These are phyloP conservation scores for Rhynchospora pubera DNA, from an alignment of 176 grass and related monocot species.

Conservation along the genomic window DNA sequence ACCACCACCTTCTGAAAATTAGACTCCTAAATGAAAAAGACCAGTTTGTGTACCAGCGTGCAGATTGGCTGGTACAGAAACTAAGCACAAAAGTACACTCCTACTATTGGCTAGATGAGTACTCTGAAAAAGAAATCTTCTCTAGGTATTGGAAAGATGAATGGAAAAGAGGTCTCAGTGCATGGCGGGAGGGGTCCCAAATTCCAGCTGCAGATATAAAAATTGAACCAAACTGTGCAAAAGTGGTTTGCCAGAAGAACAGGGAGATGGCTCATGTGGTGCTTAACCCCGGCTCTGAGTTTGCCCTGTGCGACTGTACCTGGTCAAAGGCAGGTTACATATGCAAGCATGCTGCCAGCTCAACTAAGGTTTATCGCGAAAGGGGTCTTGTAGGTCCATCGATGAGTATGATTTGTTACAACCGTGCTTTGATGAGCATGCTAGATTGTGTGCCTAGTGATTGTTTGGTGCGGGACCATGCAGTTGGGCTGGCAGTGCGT, in stretches of 20 bases:
- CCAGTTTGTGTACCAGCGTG: conserved; percentile 45
- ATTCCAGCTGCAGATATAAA: conserved; percentile 63
- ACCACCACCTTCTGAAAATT: conserved; percentile 84
- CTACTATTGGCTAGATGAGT: conserved; percentile 81
- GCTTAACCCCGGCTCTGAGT: conserved; percentile 68
- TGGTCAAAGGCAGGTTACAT: conserved; percentile 79
- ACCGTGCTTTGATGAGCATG: conserved; percentile 54
- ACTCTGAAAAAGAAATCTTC: conserved; percentile 69
- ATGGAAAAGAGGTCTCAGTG: conserved; percentile 57
- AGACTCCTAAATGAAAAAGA: conserved; percentile 62
- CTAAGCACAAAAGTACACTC: conserved; percentile 86
- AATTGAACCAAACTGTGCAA: conserved; percentile 43
- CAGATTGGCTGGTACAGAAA: conserved; percentile 83
- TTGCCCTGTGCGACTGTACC: conserved; percentile 81
- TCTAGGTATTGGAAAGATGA: conserved; percentile 81
- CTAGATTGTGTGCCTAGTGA: conserved; percentile 65
- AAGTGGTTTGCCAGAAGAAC: conserved; percentile 53
- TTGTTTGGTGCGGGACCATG: conserved; percentile 65
- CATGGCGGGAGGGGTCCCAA: conserved; percentile 47
- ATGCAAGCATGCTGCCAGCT: conserved; percentile 75
- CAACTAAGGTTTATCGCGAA: conserved; percentile 51
- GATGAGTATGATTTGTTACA: conserved; percentile 49
- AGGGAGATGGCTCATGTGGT: conserved; percentile 52
- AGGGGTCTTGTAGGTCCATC: conserved; percentile 53
- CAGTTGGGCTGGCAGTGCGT: conserved; percentile 65